Percentiles rank a stretch among this genome's conserved stretches.
phyloP scores from a whole-genome alignment of 2,329 filamentous ascomycete genomes.

The Dactylellina sp. region DNA sequence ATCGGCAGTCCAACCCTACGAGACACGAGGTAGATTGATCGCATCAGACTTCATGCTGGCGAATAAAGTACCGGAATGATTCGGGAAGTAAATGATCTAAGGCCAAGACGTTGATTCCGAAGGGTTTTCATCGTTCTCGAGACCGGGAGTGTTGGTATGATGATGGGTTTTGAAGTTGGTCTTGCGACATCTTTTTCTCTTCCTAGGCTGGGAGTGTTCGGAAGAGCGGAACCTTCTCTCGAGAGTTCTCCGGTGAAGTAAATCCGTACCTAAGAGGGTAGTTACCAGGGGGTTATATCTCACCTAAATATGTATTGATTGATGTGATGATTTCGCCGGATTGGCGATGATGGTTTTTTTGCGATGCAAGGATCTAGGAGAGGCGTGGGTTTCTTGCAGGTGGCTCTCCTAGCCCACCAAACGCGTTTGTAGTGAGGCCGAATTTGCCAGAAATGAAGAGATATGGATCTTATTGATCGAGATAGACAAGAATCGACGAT shows the following conservation, averaged over 20 bases:
- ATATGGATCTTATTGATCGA: constrained; percentile 16
- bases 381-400: constrained; percentile 21
- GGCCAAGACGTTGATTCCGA: constrained; percentile 20
- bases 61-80: constrained; percentile 53
- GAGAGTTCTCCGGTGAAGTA: constrained; percentile 45
- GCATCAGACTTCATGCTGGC: constrained; percentile 55
- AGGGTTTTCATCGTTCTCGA: constrained; percentile 49
- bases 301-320: constrained; percentile 30
- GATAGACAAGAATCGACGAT: constrained; percentile 5
- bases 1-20: constrained; percentile 2
- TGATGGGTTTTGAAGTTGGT: constrained; percentile 35
- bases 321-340: constrained; percentile 4
- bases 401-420: constrained; percentile 6
- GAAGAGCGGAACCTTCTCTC: not conserved
- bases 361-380: constrained; percentile 34
- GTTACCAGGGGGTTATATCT: constrained; percentile 40
- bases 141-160: constrained; percentile 38
- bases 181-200: constrained; percentile 33
- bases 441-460: constrained; percentile 24
- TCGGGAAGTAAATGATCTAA: constrained; percentile 21
- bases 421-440: constrained; percentile 21
- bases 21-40: constrained; percentile 44
- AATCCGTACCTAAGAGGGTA: constrained; percentile 49
- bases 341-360: not conserved
- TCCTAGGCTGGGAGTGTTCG: not conserved